A percentile compares a stretch with the other conserved stretches of the same genome.
Evolutionary conservation across 2,329 filamentous ascomycete genomes (phyloP).

Genomic region (Graphiopsis chlorocephala): DNA sequence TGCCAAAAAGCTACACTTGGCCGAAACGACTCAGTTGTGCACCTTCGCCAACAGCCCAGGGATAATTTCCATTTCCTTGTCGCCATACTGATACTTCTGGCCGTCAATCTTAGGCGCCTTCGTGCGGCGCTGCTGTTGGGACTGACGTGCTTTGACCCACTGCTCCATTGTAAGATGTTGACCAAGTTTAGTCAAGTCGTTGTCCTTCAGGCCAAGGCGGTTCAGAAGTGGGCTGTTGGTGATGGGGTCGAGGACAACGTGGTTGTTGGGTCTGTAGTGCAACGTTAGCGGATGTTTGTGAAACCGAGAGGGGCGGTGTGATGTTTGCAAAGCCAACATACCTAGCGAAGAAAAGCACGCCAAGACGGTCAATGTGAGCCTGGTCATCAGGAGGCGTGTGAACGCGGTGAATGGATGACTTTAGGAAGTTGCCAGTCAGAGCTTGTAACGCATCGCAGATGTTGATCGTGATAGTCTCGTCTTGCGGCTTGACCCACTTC

Average conservation of each 20-base stretch:
- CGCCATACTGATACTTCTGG: conserved; percentile 29
- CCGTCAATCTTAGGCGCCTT: conserved; percentile 40
- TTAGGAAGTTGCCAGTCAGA: conserved; percentile 44
- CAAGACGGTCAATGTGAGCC: conserved; percentile 48
- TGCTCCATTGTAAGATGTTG: conserved; percentile 46
- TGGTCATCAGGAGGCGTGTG: conserved; percentile 49
- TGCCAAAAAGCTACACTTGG: not conserved
- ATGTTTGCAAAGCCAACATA: conserved; percentile 26
- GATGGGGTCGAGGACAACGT: conserved; percentile 39
- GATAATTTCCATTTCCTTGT: conserved; percentile 39
- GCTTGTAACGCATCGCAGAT: conserved; percentile 40
- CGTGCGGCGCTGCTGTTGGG: conserved; percentile 38
- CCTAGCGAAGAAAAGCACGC: conserved; percentile 53
- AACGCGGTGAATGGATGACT: conserved; percentile 50
- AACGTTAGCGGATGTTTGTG: not conserved
- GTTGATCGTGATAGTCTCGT: conserved; percentile 41
- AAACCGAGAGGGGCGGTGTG: conserved; percentile 18
- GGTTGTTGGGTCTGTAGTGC: conserved; percentile 34
- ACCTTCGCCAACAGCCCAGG: conserved; percentile 30
- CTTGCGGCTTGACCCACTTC: conserved; percentile 41
- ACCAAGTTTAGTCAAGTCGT: conserved; percentile 21
- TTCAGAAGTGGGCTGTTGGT: conserved; percentile 37
- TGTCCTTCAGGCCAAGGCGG: conserved; percentile 32
- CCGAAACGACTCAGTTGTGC: conserved; percentile 22
- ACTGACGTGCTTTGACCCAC: conserved; percentile 40